A percentile compares a stretch with the other conserved stretches of the same genome.
These are phyloP conservation scores for Maudiozyma bulderi DNA, from an alignment of 805 yeast species.

Conservation along the genomic window DNA sequence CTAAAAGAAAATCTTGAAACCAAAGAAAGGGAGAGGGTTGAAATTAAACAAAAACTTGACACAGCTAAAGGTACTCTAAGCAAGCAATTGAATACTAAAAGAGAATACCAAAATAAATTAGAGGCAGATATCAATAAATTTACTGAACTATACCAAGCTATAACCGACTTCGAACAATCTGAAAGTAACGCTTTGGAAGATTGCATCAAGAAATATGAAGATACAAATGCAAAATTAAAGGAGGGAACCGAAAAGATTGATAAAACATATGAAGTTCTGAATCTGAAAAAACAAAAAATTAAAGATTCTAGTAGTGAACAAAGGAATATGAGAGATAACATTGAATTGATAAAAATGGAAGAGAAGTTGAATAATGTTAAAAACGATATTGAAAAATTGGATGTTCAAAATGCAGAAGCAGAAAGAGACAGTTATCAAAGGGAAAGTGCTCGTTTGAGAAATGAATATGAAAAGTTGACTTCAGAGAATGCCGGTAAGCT, in stretches of 20 bases:
- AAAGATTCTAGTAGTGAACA: constrained; percentile 53
- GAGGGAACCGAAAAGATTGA: constrained; percentile 15
- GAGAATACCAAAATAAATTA: background rate
- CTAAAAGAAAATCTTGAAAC: background rate
- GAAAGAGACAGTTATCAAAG: constrained; percentile 53
- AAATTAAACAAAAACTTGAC: background rate
- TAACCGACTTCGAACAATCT: constrained; percentile 8
- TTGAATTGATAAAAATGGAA: constrained; percentile 44
- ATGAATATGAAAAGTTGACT: constrained; percentile 43
- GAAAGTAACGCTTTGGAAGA: constrained; percentile 8
- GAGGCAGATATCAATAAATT: background rate
- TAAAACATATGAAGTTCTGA: constrained; percentile 1
- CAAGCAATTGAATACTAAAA: background rate
- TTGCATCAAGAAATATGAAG: constrained; percentile 15
- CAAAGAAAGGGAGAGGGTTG: background rate
- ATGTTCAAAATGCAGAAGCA: constrained; percentile 48
- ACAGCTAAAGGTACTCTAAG: constrained; percentile 1
- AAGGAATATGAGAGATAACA: constrained; percentile 53
- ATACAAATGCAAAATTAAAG: constrained; percentile 16
- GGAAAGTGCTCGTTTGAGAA: constrained; percentile 42
- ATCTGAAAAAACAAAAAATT: constrained; percentile 29
- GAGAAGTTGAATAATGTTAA: constrained; percentile 32
- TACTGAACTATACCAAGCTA: background rate
- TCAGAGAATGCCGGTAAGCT: constrained; percentile 62
- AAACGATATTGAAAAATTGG: constrained; percentile 35